Evolutionary conservation across 1,284 basidiomycete genomes (phyloP).

Genomic region (Trametes pubescens): DNA sequence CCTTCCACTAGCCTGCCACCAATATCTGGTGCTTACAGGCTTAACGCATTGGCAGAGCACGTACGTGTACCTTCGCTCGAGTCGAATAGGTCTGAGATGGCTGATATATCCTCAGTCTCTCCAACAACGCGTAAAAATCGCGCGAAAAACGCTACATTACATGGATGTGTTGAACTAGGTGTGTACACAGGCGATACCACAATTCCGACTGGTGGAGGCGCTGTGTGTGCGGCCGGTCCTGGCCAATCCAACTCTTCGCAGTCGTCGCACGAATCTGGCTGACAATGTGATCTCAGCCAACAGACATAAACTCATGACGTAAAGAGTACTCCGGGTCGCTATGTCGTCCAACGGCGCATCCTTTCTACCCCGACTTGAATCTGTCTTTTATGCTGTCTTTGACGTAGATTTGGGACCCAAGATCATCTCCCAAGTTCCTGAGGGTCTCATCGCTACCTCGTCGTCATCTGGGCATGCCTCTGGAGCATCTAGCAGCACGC

Average conservation of each 20-base stretch:
- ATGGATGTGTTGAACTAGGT: too few species aligned
- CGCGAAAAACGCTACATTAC: too few species aligned
- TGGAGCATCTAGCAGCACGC: conserved; percentile 30
- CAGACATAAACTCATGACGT: neutral
- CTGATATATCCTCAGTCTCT: too few species aligned
- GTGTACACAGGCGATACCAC: too few species aligned
- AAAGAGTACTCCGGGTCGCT: neutral
- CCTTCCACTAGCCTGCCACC: too few species aligned
- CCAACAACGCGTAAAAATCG: too few species aligned
- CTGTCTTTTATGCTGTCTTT: conserved; percentile 90
- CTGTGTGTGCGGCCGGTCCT: too few species aligned
- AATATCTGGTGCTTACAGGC: too few species aligned
- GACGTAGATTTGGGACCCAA: conserved; percentile 85
- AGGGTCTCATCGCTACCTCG: conserved; percentile 73
- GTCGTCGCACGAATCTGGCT: neutral
- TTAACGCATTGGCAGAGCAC: too few species aligned
- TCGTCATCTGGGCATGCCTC: conserved; percentile 30
- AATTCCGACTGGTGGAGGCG: too few species aligned
- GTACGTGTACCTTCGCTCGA: too few species aligned
- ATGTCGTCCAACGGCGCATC: conserved; percentile 68
- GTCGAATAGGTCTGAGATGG: too few species aligned
- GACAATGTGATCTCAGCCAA: neutral
- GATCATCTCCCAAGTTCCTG: conserved; percentile 90
- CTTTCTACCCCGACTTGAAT: conserved; percentile 82
- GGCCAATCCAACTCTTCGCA: neutral